Evolutionary conservation across 1,284 basidiomycete genomes (phyloP).

Genomic region (Anthracocystis setariae): DNA sequence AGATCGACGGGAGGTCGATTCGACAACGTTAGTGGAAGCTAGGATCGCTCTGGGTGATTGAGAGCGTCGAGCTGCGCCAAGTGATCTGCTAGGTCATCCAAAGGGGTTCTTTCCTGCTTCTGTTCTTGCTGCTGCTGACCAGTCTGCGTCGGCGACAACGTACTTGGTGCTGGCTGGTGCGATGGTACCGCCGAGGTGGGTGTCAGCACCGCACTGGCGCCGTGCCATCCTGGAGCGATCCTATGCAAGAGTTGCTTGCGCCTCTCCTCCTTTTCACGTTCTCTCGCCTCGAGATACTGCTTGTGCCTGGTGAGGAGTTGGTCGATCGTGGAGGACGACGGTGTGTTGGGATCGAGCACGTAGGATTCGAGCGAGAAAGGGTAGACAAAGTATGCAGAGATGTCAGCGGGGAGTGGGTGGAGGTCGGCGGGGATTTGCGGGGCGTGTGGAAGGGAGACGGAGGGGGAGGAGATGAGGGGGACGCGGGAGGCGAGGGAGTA

Average conservation of each 20-base stretch:
- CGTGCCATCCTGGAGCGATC: conserved; percentile 41
- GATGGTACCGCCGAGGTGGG: conserved; percentile 10
- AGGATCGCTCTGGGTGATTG: background rate
- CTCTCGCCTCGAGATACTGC: conserved; percentile 26
- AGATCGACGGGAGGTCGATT: too few species aligned
- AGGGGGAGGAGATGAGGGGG: conserved; percentile 57
- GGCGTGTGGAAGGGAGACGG: conserved; percentile 37
- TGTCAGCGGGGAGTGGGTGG: conserved; percentile 56
- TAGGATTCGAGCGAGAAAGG: conserved; percentile 57
- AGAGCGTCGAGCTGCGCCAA: conserved; percentile 42
- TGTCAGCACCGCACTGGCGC: conserved; percentile 14
- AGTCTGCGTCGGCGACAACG: background rate
- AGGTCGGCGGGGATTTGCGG: conserved; percentile 37
- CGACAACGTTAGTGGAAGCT: background rate
- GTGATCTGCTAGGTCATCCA: conserved; percentile 47
- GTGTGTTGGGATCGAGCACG: conserved; percentile 47
- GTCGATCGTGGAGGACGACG: conserved; percentile 27
- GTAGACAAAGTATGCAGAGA: conserved; percentile 61
- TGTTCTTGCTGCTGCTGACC: conserved; percentile 3
- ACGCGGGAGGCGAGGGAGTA: conserved; percentile 50
- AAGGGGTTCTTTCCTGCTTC: conserved; percentile 31
- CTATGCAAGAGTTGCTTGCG: conserved; percentile 20
- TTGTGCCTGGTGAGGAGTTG: conserved; percentile 27
- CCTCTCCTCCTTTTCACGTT: conserved; percentile 19
- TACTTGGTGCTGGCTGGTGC: background rate